Conservation (phyloP, 768 basidiomycete genomes). For the Solioccasus polychromus region DNA sequence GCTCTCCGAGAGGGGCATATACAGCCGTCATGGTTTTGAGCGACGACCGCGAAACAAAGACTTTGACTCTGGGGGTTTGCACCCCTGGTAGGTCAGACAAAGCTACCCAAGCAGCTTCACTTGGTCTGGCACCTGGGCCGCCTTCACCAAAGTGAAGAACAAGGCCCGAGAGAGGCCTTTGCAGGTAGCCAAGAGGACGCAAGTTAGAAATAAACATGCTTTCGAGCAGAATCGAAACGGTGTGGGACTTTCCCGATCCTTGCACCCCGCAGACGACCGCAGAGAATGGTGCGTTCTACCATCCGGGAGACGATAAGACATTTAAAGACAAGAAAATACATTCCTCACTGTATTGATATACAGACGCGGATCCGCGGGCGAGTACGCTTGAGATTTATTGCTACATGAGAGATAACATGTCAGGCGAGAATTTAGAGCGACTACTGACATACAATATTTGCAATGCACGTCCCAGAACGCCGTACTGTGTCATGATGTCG, state of each 20-base stretch:
- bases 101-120: constrained; percentile 65
- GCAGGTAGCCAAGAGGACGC: constrained; percentile 45
- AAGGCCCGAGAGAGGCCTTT: constrained; percentile 57
- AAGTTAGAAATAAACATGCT: constrained; percentile 62
- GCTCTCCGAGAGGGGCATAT: constrained; percentile 49
- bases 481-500: constrained; percentile 51
- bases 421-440: background rate
- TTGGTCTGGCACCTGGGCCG: constrained; percentile 52
- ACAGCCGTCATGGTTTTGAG: constrained; percentile 57
- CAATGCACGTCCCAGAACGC: constrained; percentile 52
- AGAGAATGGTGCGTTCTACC: constrained; percentile 70
- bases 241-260: constrained; percentile 75
- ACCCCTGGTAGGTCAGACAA: constrained; percentile 34
- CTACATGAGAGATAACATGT: constrained; percentile 19
- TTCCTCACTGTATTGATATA: constrained; percentile 64
- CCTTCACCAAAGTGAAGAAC: constrained; percentile 73
- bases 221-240: constrained; percentile 64
- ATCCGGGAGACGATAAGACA: background rate
- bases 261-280: constrained; percentile 76
- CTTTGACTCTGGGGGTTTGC: constrained; percentile 34
- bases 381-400: constrained; percentile 29
- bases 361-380: constrained; percentile 46
- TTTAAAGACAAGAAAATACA: background rate
- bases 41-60: constrained; percentile 62
- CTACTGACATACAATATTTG: constrained; percentile 41